Evolutionary conservation across 2,329 filamentous ascomycete genomes (phyloP).

Genomic region (Diaporthe citriasiana): DNA sequence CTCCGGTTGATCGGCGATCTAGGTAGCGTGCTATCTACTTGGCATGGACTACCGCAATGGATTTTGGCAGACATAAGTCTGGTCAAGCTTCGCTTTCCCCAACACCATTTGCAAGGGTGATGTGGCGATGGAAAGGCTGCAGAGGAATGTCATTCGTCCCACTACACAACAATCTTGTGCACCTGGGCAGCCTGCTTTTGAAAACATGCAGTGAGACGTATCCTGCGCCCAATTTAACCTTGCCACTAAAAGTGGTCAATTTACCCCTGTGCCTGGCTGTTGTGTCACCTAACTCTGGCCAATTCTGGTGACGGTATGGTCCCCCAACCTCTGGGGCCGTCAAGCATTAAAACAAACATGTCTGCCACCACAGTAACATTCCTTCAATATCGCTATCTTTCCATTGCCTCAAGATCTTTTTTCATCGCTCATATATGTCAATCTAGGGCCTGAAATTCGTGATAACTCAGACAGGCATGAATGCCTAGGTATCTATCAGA

Average conservation of each 20-base stretch:
- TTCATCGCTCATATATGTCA: not conserved
- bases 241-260: not conserved
- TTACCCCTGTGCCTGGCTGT: not conserved
- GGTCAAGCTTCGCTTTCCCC: not conserved
- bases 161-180: not conserved
- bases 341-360: not conserved
- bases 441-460: not conserved
- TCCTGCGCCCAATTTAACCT: not conserved
- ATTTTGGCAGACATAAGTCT: not conserved
- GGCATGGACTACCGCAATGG: not conserved
- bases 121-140: no score
- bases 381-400: not conserved
- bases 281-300: constrained; percentile 15
- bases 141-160: not conserved
- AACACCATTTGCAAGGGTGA: not conserved
- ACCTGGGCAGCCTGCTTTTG: no score
- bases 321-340: no score
- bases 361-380: not conserved
- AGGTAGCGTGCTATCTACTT: not conserved
- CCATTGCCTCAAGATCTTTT: not conserved
- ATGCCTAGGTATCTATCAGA: no score
- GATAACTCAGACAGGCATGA: no score
- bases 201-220: not conserved
- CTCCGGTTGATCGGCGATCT: no score
- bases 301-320: not conserved